Conservation (phyloP, 176 grass and related monocot genomes). For the Oryza punctata region DNA sequence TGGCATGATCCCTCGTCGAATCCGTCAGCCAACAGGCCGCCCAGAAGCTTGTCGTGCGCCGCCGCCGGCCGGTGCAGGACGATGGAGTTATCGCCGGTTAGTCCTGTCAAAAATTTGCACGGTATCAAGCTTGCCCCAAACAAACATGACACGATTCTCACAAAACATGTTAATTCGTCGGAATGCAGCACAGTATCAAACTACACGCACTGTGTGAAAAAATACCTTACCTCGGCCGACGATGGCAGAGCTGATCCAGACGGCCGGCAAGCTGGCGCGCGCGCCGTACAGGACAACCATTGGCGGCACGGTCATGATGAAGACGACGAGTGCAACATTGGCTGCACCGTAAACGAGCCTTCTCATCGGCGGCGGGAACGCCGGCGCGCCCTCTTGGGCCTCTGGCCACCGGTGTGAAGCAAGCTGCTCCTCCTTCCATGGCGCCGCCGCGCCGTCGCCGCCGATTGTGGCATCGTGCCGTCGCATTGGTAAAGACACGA, state of each 20-base stretch:
- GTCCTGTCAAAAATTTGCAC: background rate
- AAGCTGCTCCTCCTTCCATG: background rate
- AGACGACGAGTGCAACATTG: conserved; percentile 18
- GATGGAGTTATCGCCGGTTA: background rate
- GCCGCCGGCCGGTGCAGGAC: background rate
- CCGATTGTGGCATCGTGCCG: background rate
- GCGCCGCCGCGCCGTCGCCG: background rate
- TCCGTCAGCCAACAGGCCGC: conserved; percentile 49
- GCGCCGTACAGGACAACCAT: conserved; percentile 35
- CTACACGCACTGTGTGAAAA: too few species aligned
- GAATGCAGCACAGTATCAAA: too few species aligned
- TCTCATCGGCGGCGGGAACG: background rate
- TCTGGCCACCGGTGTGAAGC: background rate
- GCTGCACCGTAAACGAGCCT: background rate
- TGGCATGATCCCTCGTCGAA: conserved; percentile 44
- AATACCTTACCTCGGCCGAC: conserved; percentile 15
- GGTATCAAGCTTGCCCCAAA: background rate
- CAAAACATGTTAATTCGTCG: too few species aligned
- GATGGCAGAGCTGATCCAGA: conserved; percentile 28
- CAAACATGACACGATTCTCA: too few species aligned
- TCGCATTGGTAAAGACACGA: background rate
- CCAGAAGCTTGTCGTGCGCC: conserved; percentile 45
- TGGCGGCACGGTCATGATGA: conserved; percentile 32
- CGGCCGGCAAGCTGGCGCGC: background rate
- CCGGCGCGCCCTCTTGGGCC: background rate